These are phyloP conservation scores for Pyrenophora tritici-repentis DNA, from an alignment of 2,329 filamentous ascomycete genomes.

Conservation along the genomic window DNA sequence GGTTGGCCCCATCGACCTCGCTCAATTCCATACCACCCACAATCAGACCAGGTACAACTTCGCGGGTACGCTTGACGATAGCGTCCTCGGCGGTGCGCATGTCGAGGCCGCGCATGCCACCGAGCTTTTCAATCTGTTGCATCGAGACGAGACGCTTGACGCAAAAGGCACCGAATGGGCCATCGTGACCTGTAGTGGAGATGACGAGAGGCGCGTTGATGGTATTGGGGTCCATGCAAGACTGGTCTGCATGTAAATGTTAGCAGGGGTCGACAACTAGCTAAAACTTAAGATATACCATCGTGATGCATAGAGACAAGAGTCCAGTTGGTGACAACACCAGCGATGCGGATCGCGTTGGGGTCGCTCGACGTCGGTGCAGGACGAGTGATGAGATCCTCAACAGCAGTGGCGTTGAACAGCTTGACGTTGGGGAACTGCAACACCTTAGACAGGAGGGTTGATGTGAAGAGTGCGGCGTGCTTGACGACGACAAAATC, in stretches of 20 bases:
- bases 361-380: constrained; percentile 47
- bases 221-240: constrained; percentile 96
- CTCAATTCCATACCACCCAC: constrained; percentile 95
- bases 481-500: constrained; percentile 93
- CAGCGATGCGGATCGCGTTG: constrained; percentile 72
- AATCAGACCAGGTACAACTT: constrained; percentile 85
- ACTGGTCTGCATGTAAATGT: constrained; percentile 69
- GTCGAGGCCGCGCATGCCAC: constrained; percentile 90
- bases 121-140: constrained; percentile 79
- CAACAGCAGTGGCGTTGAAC: constrained; percentile 91
- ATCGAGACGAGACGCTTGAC: constrained; percentile 92
- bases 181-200: constrained; percentile 89
- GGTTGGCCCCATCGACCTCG: constrained; percentile 87
- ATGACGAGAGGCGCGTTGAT: constrained; percentile 91
- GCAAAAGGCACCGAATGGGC: constrained; percentile 86
- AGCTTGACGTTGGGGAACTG: constrained; percentile 90
- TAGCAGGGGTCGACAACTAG: constrained; percentile 4
- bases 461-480: constrained; percentile 88
- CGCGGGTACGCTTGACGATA: constrained; percentile 88
- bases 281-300: constrained; percentile 14
- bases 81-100: constrained; percentile 92
- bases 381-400: constrained; percentile 86
- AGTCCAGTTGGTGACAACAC: constrained; percentile 96
- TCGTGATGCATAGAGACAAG: constrained; percentile 70
- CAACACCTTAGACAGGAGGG: constrained; percentile 81